Conservation (phyloP, 2,329 filamentous ascomycete species). For the Fusarium clavum region DNA sequence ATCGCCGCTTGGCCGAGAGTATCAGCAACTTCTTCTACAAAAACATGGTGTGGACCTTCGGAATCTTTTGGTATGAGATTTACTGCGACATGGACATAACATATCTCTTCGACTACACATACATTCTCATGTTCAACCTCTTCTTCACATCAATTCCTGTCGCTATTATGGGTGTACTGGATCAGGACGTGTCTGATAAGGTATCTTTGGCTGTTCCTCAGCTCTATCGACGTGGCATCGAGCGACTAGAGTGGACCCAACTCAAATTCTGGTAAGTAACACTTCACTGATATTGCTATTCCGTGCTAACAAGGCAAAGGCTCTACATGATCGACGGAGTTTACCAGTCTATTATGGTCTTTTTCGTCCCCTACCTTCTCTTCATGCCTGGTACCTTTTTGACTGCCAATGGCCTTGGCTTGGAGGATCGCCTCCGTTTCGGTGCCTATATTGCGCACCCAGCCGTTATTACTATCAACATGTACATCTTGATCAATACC, state of each 20-base stretch:
- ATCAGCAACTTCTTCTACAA: constrained; percentile 99
- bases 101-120: constrained; percentile 97
- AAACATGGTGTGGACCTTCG: constrained; percentile 98
- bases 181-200: constrained; percentile 95
- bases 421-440: constrained; percentile 85
- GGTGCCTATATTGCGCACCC: constrained; percentile 89
- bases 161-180: constrained; percentile 94
- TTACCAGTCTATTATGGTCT: constrained; percentile 94
- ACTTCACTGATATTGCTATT: neutral
- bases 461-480: constrained; percentile 88
- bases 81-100: constrained; percentile 97
- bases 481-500: constrained; percentile 94
- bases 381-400: constrained; percentile 77
- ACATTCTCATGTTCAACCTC: constrained; percentile 96
- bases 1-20: constrained; percentile 88
- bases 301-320: constrained; percentile 59
- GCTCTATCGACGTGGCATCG: constrained; percentile 94
- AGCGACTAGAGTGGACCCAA: constrained; percentile 96
- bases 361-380: constrained; percentile 90
- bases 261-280: constrained; percentile 88
- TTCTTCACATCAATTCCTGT: constrained; percentile 96
- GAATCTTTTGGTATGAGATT: constrained; percentile 97
- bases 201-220: constrained; percentile 95
- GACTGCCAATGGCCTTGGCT: constrained; percentile 76
- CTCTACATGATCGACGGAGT: constrained; percentile 94